Base-by-base conservation (phyloP, 164 flowering plant species). In the Aristolochia fimbriata region DNA sequence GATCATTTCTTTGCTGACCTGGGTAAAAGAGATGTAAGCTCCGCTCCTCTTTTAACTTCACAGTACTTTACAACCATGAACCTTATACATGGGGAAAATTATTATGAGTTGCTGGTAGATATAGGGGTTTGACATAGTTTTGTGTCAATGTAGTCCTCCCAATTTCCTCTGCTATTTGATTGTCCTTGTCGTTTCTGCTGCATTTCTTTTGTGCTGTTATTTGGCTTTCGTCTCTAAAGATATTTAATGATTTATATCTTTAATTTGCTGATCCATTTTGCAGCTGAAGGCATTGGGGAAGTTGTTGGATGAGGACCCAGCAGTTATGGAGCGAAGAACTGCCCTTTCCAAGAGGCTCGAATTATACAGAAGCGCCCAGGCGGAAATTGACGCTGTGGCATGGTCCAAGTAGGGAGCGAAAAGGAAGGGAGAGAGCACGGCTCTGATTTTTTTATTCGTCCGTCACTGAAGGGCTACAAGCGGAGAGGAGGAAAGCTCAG, bases 281-380 rank as follows among this genome's bases (percentile, higher is more conserved):
- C 86, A 89, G 98, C 61, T 73, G 55, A 85, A 76, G 75, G 74
- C 73, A 10, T 66, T 92, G 73, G 73, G 85, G 0, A 66, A 77
- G 15, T 30, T 87, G 62, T 70, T 92, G 83, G 82, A 92, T 61
- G 98, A 92, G 70, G 97, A 92, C 72, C 98, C 97, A 6, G 96
- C 93, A 17, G 66, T 89, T 58, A 87, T 87, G 96, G 96, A 86
- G 71, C 74, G 94, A 12, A 88, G 97, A 0, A 15, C 72, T 46
- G 76, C 83, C 33, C 80, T 91, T 58, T 82, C 82, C 13, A 83
- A 88, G 84, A 82, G 97, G 70, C 76, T 92, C 62, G 97, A 92
- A 75, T 65, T 92, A 52, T 89, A 89, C 76, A 73, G 86, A 71
- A 73, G 80, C 57, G 98, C 98, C 16, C 97, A 89, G 69, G 78